Conservation (phyloP, 2,329 filamentous ascomycete genomes). For the Pyrenophora seminiperda region DNA sequence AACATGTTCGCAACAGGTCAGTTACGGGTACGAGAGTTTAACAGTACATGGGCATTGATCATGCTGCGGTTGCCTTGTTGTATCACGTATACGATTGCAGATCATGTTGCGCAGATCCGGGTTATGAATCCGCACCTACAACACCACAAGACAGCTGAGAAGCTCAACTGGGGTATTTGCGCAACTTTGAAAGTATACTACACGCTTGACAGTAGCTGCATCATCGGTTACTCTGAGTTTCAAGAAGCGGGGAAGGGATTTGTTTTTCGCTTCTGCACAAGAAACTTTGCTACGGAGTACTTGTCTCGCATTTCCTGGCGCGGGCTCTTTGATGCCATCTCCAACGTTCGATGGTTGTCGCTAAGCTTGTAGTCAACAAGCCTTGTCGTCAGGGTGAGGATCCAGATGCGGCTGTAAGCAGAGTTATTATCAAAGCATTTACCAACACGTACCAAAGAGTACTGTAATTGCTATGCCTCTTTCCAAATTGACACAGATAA, state of each 20-base stretch:
- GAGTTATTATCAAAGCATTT: not conserved
- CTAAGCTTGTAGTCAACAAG: not conserved
- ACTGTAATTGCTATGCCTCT: not conserved
- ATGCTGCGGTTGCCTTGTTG: not conserved
- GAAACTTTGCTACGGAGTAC: conserved; percentile 2
- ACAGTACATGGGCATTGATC: not conserved
- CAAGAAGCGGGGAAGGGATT: not conserved
- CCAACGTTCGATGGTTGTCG: not conserved
- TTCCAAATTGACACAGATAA: not conserved
- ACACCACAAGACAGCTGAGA: not conserved
- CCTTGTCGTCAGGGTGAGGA: not conserved
- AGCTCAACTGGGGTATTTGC: not conserved
- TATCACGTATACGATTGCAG: not conserved
- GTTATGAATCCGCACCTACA: not conserved
- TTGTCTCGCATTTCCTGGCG: not conserved
- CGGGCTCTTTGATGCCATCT: not conserved
- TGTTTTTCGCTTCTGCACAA: conserved; percentile 5
- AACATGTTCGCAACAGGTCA: no score
- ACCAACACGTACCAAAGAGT: not conserved
- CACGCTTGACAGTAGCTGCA: not conserved
- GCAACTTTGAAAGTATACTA: not conserved
- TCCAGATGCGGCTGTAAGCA: no score
- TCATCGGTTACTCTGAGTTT: not conserved
- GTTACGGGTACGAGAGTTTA: no score
- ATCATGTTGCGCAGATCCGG: not conserved